Evolutionary conservation across 1,284 basidiomycete species (phyloP).

Genomic region (Termitomyces sp.): DNA sequence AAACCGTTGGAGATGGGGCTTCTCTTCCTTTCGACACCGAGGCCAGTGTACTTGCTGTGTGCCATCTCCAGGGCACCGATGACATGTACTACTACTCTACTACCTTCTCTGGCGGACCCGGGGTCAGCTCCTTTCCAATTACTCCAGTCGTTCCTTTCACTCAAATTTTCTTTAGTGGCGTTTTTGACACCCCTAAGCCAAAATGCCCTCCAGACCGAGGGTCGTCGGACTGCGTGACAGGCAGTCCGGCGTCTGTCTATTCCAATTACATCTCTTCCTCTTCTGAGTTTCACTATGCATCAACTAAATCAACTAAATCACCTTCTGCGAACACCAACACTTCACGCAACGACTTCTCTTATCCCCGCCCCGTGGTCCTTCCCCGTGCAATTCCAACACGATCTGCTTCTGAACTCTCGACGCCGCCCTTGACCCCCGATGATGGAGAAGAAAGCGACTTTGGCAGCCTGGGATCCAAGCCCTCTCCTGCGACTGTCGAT

Average conservation of each 20-base stretch:
- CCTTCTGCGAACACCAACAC: constrained; percentile 6
- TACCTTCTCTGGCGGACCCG: constrained; percentile 84
- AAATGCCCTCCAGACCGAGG: constrained; percentile 92
- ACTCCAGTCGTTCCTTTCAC: constrained; percentile 13
- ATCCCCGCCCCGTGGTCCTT: constrained; percentile 22
- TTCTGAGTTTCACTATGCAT: constrained; percentile 19
- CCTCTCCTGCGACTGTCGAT: constrained; percentile 19
- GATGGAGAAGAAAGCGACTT: constrained; percentile 35
- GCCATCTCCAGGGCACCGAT: constrained; percentile 71
- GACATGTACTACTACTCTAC: constrained; percentile 85
- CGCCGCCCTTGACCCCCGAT: constrained; percentile 66
- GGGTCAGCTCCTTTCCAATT: constrained; percentile 43
- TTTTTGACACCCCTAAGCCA: constrained; percentile 80
- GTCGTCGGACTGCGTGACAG: constrained; percentile 91
- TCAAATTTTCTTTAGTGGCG: constrained; percentile 54
- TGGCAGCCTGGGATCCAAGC: constrained; percentile 22
- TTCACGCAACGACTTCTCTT: constrained; percentile 7
- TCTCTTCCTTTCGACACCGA: constrained; percentile 68
- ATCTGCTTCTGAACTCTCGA: constrained; percentile 36
- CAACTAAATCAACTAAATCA: constrained; percentile 7
- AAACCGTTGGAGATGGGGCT: constrained; percentile 91
- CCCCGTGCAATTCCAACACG: constrained; percentile 43
- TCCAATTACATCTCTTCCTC: constrained; percentile 38
- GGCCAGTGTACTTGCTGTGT: constrained; percentile 77
- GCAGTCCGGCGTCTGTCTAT: constrained; percentile 66